A percentile compares a stretch with the other conserved stretches of the same genome.
Conservation (phyloP, 495 filamentous ascomycete species). For the Tetracladium setigerum region DNA sequence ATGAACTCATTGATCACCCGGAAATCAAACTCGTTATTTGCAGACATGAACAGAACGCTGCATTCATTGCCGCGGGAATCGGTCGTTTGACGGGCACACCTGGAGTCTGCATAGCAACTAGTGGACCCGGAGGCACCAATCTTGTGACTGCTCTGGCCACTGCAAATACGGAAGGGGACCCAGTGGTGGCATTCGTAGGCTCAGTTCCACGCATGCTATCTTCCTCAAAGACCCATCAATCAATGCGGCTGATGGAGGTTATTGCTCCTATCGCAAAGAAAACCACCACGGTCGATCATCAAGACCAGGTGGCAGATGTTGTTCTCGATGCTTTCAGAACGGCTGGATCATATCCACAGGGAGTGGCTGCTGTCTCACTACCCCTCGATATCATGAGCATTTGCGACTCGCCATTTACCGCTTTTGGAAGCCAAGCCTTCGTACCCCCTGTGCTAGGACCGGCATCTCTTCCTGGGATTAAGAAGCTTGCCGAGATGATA, state of each 20-base stretch:
- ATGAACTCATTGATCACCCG: conserved; percentile 28
- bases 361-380: conserved; percentile 27
- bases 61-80: conserved; percentile 31
- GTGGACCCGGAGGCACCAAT: conserved; percentile 30
- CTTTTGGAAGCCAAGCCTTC: conserved; percentile 25
- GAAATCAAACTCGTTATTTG: conserved; percentile 30
- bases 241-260: conserved; percentile 24
- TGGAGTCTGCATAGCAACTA: conserved; percentile 31
- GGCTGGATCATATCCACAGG: conserved; percentile 23
- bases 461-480: conserved; percentile 11
- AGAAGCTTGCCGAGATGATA: conserved; percentile 20
- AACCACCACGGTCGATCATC: conserved; percentile 22
- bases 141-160: conserved; percentile 26
- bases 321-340: conserved; percentile 29
- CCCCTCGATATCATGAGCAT: conserved; percentile 28
- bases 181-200: conserved; percentile 27
- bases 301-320: conserved; percentile 32
- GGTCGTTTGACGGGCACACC: conserved; percentile 28
- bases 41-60: conserved; percentile 33
- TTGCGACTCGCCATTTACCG: conserved; percentile 20
- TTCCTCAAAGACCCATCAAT: conserved; percentile 30
- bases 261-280: conserved; percentile 26
- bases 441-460: conserved; percentile 24
- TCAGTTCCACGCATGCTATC: conserved; percentile 26
- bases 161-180: conserved; percentile 24